A percentile compares a stretch with the other conserved stretches of the same genome.
Evolutionary conservation across 441 rosid genomes (phyloP).

Genomic region (Adansonia madagascariensis): DNA sequence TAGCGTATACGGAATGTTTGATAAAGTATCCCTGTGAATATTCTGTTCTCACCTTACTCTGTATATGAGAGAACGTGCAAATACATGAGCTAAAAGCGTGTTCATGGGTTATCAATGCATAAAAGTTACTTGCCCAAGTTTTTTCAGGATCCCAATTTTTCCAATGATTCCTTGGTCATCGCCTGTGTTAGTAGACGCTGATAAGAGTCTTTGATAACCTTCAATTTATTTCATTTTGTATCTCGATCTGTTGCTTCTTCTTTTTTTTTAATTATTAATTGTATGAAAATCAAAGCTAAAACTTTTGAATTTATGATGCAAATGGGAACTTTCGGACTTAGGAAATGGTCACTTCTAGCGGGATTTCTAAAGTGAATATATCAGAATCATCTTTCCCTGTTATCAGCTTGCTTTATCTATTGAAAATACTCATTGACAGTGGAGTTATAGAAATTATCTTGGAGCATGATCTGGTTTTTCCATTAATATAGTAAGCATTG

Average conservation of each 20-base stretch:
- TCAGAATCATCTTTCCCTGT: background rate
- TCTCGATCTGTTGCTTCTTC: background rate
- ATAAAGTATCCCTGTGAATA: background rate
- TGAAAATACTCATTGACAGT: background rate
- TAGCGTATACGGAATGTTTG: background rate
- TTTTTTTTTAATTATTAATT: background rate
- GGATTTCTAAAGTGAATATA: background rate
- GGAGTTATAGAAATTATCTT: background rate
- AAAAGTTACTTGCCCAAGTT: background rate
- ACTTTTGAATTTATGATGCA: background rate
- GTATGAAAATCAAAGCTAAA: background rate
- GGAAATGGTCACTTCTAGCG: background rate
- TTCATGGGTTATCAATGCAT: too few species aligned
- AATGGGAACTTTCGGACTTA: background rate
- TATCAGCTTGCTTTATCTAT: background rate
- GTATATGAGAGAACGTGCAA: background rate
- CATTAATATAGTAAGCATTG: conserved; percentile 18
- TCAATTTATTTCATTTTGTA: background rate
- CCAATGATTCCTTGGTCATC: background rate
- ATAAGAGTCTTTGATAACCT: background rate
- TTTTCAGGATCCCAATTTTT: background rate
- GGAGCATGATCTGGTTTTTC: background rate
- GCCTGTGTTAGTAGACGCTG: background rate
- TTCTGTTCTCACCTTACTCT: background rate
- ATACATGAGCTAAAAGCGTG: too few species aligned